Evolutionary conservation across 495 filamentous ascomycete species (phyloP).

Genomic region (Clohesyomyces aquaticus): DNA sequence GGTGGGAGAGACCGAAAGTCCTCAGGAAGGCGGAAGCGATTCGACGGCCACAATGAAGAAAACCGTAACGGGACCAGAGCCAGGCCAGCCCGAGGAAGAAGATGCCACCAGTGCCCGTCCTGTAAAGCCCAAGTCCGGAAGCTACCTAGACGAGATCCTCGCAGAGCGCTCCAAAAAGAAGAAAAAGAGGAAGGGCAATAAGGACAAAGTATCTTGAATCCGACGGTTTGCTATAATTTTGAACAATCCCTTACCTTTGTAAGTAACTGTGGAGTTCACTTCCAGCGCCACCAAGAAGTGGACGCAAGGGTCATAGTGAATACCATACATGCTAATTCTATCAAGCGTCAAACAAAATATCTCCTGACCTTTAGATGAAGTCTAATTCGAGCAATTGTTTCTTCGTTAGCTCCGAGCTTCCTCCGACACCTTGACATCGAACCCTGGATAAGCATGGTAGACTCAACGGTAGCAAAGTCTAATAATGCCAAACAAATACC

Average conservation of each 20-base stretch:
- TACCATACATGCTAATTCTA: neutral
- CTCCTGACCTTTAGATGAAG: neutral
- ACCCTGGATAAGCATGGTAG: no score
- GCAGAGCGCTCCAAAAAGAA: conserved; percentile 49
- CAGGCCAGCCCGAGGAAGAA: neutral
- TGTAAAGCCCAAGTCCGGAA: conserved; percentile 20
- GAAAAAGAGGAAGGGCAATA: conserved; percentile 46
- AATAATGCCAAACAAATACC: no score
- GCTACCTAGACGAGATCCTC: conserved; percentile 47
- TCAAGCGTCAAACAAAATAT: neutral
- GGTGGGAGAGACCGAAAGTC: no score
- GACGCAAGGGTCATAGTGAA: no score
- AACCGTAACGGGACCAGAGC: neutral
- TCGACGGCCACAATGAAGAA: neutral
- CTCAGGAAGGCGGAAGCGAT: no score
- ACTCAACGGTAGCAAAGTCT: no score
- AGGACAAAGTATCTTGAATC: conserved; percentile 10
- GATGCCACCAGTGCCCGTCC: neutral
- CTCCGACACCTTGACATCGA: no score
- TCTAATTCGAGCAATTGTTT: neutral
- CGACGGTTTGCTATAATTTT: no score
- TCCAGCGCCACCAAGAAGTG: no score
- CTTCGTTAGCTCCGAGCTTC: neutral
- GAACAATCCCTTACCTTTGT: no score
- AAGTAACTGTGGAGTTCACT: no score